Base-by-base conservation (phyloP, 805 yeast genomes). In the Maudiozyma pseudohumilis region DNA sequence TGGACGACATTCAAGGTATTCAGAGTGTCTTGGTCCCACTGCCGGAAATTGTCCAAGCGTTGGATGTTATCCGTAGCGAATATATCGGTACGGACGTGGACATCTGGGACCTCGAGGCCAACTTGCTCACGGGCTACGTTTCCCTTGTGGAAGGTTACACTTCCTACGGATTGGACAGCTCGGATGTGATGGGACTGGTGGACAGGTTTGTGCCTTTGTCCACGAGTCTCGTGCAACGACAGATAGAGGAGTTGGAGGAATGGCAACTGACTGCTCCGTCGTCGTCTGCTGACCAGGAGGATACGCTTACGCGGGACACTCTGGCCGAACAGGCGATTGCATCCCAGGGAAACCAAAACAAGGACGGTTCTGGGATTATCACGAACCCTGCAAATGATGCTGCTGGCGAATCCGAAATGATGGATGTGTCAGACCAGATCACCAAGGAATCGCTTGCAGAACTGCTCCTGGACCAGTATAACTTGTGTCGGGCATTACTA, bases 51-150 rank as follows among this genome's bases (percentile, higher is more conserved):
- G 42, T 47, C 7, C 32, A 40, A n/a, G 36, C 45, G 15, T 46
- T 55, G 36, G 58, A 58, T 32, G 30, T 35, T 15, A 49, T 50
- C 3, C 36, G 36, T 6, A 35, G 40, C 4, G 34, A 39, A 11
- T 54, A 43, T 35, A 38, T 38, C 16, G 35, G 40, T 9, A 35
- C 37, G 10, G 39, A 45, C 6, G 35, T 40, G n/a, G 47, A 47
- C 16, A 46, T 53, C 1, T 60, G 64, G 64, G 64, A 60, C 39
- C 43, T 59, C 9, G 46, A 50, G 29, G 55, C 46, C 33, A 59
- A 60, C 42, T 45, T 56, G 31, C 34, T 58, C 29, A 52, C 51
- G 4, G 53, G 53, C 21, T 53, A 55, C 24, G 34, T 46, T 20
- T 42, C 50, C 11, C 36, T 48, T 11, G 29, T 56, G 13, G 61